phyloP scores from a whole-genome alignment of 805 yeast species.

The Lipomyces sp. region DNA sequence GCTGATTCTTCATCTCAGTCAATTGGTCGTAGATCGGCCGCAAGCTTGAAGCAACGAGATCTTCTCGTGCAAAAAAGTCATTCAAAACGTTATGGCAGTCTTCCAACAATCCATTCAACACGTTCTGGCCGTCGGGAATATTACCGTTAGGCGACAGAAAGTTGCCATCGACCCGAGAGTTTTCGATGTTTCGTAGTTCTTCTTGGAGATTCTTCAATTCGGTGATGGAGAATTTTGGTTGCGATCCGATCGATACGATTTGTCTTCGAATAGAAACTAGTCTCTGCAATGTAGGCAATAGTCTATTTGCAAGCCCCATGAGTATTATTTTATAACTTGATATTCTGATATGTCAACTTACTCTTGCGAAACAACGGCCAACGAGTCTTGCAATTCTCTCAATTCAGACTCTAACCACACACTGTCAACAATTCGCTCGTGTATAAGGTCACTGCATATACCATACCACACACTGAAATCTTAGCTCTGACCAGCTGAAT shows the following conservation, averaged over 20 bases:
- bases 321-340: neutral
- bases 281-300: conserved; percentile 56
- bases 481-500: conserved; percentile 66
- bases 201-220: conserved; percentile 47
- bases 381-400: conserved; percentile 59
- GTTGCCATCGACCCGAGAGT: conserved; percentile 60
- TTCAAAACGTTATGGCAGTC: conserved; percentile 77
- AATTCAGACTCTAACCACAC: conserved; percentile 52
- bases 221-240: conserved; percentile 44
- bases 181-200: conserved; percentile 53
- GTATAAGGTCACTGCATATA: neutral
- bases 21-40: conserved; percentile 67
- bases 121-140: conserved; percentile 44
- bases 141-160: conserved; percentile 48
- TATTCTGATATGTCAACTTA: conserved; percentile 12
- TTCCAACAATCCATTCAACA: conserved; percentile 58
- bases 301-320: conserved; percentile 9
- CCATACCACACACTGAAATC: conserved; percentile 58
- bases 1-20: conserved; percentile 66
- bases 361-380: conserved; percentile 52
- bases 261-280: conserved; percentile 68
- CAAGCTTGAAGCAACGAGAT: conserved; percentile 54
- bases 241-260: conserved; percentile 58
- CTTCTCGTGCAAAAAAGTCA: conserved; percentile 61
- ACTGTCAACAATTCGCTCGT: neutral